Percentiles rank a stretch among this genome's conserved stretches.
Conservation (phyloP, 305 asterid genomes). For the Salvia sclarea region DNA sequence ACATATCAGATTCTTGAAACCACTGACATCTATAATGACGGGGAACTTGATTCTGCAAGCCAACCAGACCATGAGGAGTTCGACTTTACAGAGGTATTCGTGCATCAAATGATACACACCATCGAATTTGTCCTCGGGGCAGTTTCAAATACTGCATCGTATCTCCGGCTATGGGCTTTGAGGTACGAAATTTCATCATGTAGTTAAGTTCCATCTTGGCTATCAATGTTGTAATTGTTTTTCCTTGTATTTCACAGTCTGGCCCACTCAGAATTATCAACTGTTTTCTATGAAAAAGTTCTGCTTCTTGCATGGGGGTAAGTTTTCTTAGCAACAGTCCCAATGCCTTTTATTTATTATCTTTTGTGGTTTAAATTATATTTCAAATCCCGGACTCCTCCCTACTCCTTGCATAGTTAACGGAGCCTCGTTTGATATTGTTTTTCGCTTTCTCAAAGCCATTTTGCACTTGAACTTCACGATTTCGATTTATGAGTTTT, state of each 20-base stretch:
- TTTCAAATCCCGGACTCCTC: background rate
- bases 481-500: background rate
- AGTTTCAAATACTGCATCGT: slow-evolving; percentile 96
- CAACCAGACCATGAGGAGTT: slow-evolving; percentile 69
- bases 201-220: slow-evolving; percentile 26
- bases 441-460: background rate
- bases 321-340: slow-evolving; percentile 34
- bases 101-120: slow-evolving; percentile 97
- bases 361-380: background rate
- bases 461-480: background rate
- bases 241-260: slow-evolving; percentile 54
- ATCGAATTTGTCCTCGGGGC: slow-evolving; percentile 97
- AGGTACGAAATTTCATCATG: slow-evolving; percentile 50
- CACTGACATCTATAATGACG: slow-evolving; percentile 65
- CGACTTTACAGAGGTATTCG: slow-evolving; percentile 91
- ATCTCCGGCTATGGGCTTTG: slow-evolving; percentile 97
- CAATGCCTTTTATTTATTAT: background rate
- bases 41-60: slow-evolving; percentile 71
- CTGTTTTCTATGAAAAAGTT: slow-evolving; percentile 94
- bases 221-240: slow-evolving; percentile 23
- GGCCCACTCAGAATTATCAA: slow-evolving; percentile 96
- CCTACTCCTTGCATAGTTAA: background rate
- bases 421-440: background rate
- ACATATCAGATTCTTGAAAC: slow-evolving; percentile 77
- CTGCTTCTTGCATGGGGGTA: slow-evolving; percentile 98